phyloP scores from a whole-genome alignment of 208 protist genomes.

The Acanthamoeba rhysodes region DNA sequence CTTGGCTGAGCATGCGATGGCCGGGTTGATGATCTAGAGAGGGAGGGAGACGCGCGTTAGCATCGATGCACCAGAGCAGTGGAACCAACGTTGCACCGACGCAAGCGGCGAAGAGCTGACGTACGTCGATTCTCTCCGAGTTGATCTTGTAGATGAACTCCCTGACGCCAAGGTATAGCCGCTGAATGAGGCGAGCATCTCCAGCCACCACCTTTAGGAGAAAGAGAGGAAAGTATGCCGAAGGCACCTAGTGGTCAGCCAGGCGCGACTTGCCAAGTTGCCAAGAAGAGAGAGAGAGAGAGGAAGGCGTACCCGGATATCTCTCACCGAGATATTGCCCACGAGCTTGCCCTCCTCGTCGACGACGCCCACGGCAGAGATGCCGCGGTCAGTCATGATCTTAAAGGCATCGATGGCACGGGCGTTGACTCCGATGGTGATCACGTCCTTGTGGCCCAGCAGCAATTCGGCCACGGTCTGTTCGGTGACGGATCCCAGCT shows the following conservation, averaged over 20 bases:
- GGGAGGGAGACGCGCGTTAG: neutral
- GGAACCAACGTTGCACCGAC: neutral
- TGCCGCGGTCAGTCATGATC: constrained; percentile 5
- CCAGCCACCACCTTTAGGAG: neutral
- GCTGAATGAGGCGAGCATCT: constrained; percentile 12
- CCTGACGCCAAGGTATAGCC: constrained; percentile 7
- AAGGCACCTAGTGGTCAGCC: neutral
- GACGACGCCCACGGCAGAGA: constrained; percentile 2
- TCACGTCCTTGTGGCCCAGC: constrained; percentile 19
- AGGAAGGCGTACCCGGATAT: neutral
- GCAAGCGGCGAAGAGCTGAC: neutral
- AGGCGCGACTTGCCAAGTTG: neutral
- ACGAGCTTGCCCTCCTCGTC: constrained; percentile 13
- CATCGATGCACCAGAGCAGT: neutral
- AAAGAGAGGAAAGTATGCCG: neutral
- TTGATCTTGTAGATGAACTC: constrained; percentile 30
- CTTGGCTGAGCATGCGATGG: neutral
- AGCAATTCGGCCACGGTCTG: neutral
- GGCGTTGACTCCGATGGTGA: neutral
- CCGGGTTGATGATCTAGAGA: neutral
- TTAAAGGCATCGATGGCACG: constrained; percentile 37
- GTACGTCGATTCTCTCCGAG: constrained; percentile 2
- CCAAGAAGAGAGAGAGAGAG: neutral
- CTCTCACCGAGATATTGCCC: neutral
- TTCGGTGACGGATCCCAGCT: neutral